Evolutionary conservation across 2,329 filamentous ascomycete species (phyloP).

Genomic region (Acrocalymma vagum): DNA sequence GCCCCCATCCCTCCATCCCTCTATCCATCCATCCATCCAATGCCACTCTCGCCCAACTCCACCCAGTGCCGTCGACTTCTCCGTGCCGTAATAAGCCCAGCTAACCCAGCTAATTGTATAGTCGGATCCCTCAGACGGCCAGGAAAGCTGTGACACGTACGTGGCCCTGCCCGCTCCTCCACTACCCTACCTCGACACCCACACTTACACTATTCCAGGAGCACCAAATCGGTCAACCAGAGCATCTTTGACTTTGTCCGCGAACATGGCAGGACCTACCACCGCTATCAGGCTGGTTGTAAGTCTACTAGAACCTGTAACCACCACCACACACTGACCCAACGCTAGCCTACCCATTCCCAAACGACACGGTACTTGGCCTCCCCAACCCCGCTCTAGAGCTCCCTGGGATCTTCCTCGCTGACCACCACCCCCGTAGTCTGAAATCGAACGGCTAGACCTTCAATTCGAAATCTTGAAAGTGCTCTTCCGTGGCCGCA

Average conservation of each 20-base stretch:
- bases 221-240: too few relatives aligned
- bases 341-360: conserved; percentile 46
- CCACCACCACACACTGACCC: conserved; percentile 27
- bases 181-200: too few relatives aligned
- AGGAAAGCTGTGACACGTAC: too few relatives aligned
- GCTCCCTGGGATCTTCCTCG: not conserved
- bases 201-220: too few relatives aligned
- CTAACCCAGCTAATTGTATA: too few relatives aligned
- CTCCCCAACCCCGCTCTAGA: conserved; percentile 7
- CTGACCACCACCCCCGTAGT: conserved; percentile 31
- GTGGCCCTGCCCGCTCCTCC: too few relatives aligned
- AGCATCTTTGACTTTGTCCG: conserved; percentile 50
- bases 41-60: too few relatives aligned
- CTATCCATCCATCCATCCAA: too few relatives aligned
- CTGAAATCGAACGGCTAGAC: conserved; percentile 48
- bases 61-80: too few relatives aligned
- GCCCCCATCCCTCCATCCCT: too few relatives aligned
- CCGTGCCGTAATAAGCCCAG: too few relatives aligned
- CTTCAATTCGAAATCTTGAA: conserved; percentile 50
- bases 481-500: conserved; percentile 42
- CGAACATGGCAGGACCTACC: conserved; percentile 52
- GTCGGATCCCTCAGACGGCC: too few relatives aligned
- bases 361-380: conserved; percentile 45
- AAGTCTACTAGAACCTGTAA: conserved; percentile 15
- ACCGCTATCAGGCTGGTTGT: conserved; percentile 50